Percentiles rank a stretch among this genome's conserved stretches.
phyloP scores from a whole-genome alignment of 805 yeast genomes.

The Hanseniaspora guilliermondii region DNA sequence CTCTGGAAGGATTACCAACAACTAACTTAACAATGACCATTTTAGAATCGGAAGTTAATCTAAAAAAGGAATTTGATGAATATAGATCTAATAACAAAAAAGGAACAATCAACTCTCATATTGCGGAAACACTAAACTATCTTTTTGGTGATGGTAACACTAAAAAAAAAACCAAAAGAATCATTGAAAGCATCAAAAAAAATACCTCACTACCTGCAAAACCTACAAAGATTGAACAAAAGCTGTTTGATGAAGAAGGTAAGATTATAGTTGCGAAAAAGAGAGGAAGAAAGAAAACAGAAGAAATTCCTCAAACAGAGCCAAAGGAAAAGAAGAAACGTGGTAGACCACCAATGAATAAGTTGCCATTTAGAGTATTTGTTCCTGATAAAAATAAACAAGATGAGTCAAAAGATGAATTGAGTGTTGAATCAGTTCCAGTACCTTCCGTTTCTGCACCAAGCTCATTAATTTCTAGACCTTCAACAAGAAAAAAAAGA shows the following conservation, averaged over 20 bases:
- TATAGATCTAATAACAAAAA: not conserved
- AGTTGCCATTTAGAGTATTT: not conserved
- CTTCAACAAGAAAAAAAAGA: not conserved
- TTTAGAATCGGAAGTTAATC: not conserved
- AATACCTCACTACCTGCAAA: not conserved
- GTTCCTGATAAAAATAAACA: not conserved
- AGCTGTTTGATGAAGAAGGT: not conserved
- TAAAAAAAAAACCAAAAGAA: conserved; percentile 10
- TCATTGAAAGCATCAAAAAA: conserved; percentile 7
- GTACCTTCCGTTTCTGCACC: not conserved
- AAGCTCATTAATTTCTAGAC: not conserved
- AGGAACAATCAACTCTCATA: not conserved
- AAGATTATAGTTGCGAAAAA: not conserved
- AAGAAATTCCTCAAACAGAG: not conserved
- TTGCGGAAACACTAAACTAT: conserved; percentile 7
- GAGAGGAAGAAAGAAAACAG: conserved; percentile 5
- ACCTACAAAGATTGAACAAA: not conserved
- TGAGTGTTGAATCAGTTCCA: not conserved
- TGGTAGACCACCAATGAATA: conserved; percentile 10
- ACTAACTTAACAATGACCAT: conserved; percentile 2
- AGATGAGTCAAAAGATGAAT: not conserved
- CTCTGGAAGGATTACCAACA: not conserved
- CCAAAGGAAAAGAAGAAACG: conserved; percentile 5
- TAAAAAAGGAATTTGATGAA: not conserved
- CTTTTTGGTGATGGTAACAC: conserved; percentile 9